Conservation (phyloP, 2,329 filamentous ascomycete species). For the Graphilbum sp. region DNA sequence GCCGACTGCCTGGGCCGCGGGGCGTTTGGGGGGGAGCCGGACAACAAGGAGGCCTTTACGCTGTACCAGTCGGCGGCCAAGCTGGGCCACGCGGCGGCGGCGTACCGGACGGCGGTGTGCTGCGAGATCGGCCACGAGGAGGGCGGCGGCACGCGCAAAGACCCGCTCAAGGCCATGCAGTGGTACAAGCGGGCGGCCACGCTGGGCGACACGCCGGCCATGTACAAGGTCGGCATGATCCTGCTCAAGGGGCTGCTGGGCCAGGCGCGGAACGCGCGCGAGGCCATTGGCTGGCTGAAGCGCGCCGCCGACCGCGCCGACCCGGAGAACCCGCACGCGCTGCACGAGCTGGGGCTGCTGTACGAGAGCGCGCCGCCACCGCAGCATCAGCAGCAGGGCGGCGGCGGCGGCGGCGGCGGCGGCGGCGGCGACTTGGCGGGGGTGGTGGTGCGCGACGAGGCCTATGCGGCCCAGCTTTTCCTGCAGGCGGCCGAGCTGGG, state of each 20-base stretch:
- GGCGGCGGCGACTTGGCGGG: no score
- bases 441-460: conserved; percentile 65
- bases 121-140: conserved; percentile 93
- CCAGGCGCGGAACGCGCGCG: conserved; percentile 63
- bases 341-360: conserved; percentile 68
- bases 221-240: conserved; percentile 99
- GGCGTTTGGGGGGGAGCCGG: conserved; percentile 58
- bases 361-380: conserved; percentile 49
- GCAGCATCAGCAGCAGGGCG: no score
- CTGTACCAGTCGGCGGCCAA: conserved; percentile 93
- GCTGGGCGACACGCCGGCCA: conserved; percentile 78
- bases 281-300: conserved; percentile 86
- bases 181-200: conserved; percentile 94
- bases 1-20: conserved; percentile 83
- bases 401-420: no score
- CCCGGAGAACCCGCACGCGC: conserved; percentile 77
- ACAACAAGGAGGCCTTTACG: conserved; percentile 83
- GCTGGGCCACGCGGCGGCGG: conserved; percentile 66
- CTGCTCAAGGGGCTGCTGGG: conserved; percentile 85
- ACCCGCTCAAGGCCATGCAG: conserved; percentile 86
- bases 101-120: conserved; percentile 90
- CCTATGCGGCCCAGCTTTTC: conserved; percentile 68
- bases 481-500: conserved; percentile 72
- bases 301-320: conserved; percentile 80
- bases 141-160: conserved; percentile 79